These are phyloP conservation scores for Ganoderma sinense DNA, from an alignment of 1,284 basidiomycete genomes.

Conservation along the genomic window DNA sequence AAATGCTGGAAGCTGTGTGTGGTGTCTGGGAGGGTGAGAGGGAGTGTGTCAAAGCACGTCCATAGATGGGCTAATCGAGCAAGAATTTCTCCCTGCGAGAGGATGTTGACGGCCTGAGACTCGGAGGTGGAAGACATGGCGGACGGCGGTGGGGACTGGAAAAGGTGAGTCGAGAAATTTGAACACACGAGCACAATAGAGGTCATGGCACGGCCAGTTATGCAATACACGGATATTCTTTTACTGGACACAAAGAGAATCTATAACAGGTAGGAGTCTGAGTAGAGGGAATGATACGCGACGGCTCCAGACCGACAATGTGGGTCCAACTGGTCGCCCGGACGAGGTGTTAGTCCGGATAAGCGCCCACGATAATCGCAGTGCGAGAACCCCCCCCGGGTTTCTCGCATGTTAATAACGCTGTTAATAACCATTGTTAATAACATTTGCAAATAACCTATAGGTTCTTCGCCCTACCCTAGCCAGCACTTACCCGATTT, in stretches of 20 bases:
- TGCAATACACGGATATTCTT: neutral
- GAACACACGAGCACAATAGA: too few species aligned
- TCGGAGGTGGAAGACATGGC: too few species aligned
- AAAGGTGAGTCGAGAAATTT: too few species aligned
- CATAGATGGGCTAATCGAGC: neutral
- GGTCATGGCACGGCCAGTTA: too few species aligned
- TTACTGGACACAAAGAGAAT: neutral
- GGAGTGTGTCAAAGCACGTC: neutral
- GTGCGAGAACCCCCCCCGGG: neutral
- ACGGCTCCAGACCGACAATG: neutral
- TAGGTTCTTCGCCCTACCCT: too few species aligned
- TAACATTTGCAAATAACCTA: neutral
- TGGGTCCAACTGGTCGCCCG: too few species aligned
- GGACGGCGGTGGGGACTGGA: too few species aligned
- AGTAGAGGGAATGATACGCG: neutral
- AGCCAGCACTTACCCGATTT: too few species aligned
- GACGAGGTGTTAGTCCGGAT: neutral
- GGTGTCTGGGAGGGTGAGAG: neutral
- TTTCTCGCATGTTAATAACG: too few species aligned
- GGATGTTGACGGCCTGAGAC: too few species aligned
- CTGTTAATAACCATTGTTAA: conserved; percentile 1
- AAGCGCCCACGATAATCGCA: neutral
- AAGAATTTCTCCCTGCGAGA: neutral
- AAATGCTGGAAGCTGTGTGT: neutral
- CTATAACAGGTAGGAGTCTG: neutral